Percentiles rank a stretch among this genome's conserved stretches.
Conservation (phyloP, 1,284 basidiomycete species). For the Moniliophthora roreri region DNA sequence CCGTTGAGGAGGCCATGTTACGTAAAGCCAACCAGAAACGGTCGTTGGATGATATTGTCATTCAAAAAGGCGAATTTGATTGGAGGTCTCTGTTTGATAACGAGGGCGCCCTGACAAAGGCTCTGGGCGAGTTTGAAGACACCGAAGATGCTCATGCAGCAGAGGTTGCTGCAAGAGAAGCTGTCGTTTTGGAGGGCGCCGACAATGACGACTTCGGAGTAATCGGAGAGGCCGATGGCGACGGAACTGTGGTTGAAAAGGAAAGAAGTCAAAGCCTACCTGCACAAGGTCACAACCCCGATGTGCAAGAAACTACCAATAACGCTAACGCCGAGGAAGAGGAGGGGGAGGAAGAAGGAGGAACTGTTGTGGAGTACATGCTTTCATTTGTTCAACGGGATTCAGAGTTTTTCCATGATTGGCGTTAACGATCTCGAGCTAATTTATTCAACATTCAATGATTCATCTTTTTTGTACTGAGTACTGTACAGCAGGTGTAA, state of each 20-base stretch:
- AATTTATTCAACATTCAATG: neutral
- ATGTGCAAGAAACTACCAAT: slow-evolving; percentile 19
- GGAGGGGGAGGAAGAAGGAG: slow-evolving; percentile 48
- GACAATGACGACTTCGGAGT: slow-evolving; percentile 77
- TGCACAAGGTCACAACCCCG: slow-evolving; percentile 10
- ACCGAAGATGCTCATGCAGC: slow-evolving; percentile 84
- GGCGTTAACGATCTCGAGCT: slow-evolving; percentile 51
- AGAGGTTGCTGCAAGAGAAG: slow-evolving; percentile 76
- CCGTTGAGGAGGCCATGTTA: slow-evolving; percentile 96
- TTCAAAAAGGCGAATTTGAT: slow-evolving; percentile 93
- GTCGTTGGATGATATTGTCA: slow-evolving; percentile 88
- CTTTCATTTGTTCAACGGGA: slow-evolving; percentile 73
- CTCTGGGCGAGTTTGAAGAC: slow-evolving; percentile 87
- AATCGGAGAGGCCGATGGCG: slow-evolving; percentile 43
- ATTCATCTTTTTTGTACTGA: neutral
- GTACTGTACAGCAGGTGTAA: no score
- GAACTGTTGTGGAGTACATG: slow-evolving; percentile 88
- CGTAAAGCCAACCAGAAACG: slow-evolving; percentile 97
- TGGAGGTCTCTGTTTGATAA: slow-evolving; percentile 85
- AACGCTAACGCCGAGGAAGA: slow-evolving; percentile 35
- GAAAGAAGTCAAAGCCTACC: slow-evolving; percentile 20
- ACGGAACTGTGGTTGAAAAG: slow-evolving; percentile 23
- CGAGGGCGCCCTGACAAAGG: slow-evolving; percentile 42
- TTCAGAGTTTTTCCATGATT: slow-evolving; percentile 77
- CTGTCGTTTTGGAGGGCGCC: slow-evolving; percentile 64